phyloP scores from a whole-genome alignment of 1,139 yeast species.

The Nematodospora anomalae region DNA sequence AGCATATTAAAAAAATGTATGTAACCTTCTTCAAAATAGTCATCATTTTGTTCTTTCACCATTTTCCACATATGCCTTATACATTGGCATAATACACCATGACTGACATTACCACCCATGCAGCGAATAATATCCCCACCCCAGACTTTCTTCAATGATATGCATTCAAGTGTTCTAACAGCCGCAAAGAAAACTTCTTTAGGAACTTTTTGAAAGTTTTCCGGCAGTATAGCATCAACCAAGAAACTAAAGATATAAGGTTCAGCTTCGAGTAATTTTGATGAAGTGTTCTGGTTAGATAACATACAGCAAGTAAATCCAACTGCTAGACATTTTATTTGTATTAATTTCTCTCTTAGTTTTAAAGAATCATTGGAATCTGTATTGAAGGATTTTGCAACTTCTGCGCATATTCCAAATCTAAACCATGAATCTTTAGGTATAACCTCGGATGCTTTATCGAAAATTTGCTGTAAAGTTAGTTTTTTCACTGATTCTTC shows the following conservation, averaged over 20 bases:
- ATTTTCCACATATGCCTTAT: constrained; percentile 60
- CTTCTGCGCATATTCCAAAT: constrained; percentile 60
- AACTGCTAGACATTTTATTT: constrained; percentile 65
- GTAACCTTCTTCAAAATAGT: constrained; percentile 47
- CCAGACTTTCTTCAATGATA: constrained; percentile 68
- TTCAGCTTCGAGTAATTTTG: constrained; percentile 69
- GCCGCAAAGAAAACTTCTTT: constrained; percentile 58
- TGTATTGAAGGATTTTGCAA: constrained; percentile 71
- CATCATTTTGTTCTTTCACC: constrained; percentile 35
- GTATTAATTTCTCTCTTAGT: constrained; percentile 59
- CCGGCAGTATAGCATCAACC: constrained; percentile 62
- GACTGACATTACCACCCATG: constrained; percentile 88
- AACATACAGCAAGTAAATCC: constrained; percentile 56
- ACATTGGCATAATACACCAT: constrained; percentile 77
- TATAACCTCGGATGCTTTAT: constrained; percentile 55
- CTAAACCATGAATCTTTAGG: constrained; percentile 67
- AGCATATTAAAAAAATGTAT: constrained; percentile 57
- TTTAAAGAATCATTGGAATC: constrained; percentile 53
- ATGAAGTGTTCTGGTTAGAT: constrained; percentile 54
- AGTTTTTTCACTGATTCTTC: constrained; percentile 51
- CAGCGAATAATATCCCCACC: constrained; percentile 77
- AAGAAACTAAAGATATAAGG: constrained; percentile 73
- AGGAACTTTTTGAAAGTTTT: constrained; percentile 55
- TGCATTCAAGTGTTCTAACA: constrained; percentile 66
- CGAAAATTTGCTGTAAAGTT: constrained; percentile 63